Percentiles rank a stretch among this genome's conserved stretches.
Evolutionary conservation across 805 yeast species (phyloP).

Genomic region (Cyberlindnera suaveolens): DNA sequence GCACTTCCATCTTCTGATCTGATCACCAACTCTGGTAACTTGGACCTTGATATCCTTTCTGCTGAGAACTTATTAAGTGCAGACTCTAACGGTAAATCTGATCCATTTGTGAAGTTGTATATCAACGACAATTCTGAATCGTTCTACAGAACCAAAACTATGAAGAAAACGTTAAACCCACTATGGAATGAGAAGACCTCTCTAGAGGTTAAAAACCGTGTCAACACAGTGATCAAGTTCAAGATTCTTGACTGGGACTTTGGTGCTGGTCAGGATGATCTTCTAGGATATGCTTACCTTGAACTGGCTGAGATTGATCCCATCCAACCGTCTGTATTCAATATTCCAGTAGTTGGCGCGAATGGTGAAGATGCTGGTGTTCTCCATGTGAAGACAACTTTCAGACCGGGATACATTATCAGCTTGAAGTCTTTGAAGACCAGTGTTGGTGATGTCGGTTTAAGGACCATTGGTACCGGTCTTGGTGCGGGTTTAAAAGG

Average conservation of each 20-base stretch:
- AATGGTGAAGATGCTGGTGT: slow-evolving; percentile 50
- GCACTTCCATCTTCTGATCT: slow-evolving; percentile 70
- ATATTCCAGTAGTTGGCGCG: slow-evolving; percentile 40
- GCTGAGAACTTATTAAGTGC: slow-evolving; percentile 74
- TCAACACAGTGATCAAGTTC: slow-evolving; percentile 50
- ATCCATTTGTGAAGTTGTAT: slow-evolving; percentile 74
- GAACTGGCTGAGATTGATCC: slow-evolving; percentile 59
- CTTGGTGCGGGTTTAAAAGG: slow-evolving; percentile 38
- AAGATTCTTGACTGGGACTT: slow-evolving; percentile 87
- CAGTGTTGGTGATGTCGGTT: slow-evolving; percentile 42
- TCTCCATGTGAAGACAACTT: slow-evolving; percentile 50
- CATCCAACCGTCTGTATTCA: slow-evolving; percentile 41
- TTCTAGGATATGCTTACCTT: slow-evolving; percentile 59
- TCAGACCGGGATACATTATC: slow-evolving; percentile 66
- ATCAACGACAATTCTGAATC: slow-evolving; percentile 54
- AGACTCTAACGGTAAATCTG: slow-evolving; percentile 91
- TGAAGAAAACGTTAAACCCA: slow-evolving; percentile 88
- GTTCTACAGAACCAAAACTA: slow-evolving; percentile 68
- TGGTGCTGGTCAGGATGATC: slow-evolving; percentile 81
- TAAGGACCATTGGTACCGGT: slow-evolving; percentile 46
- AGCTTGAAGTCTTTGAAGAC: slow-evolving; percentile 32
- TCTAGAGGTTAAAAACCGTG: slow-evolving; percentile 54
- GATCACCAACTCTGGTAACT: slow-evolving; percentile 65
- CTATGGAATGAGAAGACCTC: slow-evolving; percentile 67
- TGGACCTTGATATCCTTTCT: slow-evolving; percentile 52